Base-by-base conservation (phyloP, 202 grass and related monocot species). In the Cymbopogon flexuosus region DNA sequence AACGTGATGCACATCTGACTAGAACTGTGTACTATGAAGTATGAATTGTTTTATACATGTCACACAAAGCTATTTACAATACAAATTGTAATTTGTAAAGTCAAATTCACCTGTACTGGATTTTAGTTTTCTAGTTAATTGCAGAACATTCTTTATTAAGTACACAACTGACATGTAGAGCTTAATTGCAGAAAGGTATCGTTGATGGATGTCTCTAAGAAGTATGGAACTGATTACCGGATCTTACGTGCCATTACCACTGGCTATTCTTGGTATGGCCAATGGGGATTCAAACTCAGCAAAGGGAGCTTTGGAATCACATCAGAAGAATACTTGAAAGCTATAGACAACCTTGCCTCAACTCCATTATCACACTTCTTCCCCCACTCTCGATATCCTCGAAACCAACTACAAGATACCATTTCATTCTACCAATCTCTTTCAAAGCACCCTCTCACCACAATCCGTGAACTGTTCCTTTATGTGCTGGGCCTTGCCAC, bases 221-320 rank as follows among this genome's bases (percentile, higher is more conserved):
- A 94, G 76, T 79, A 83, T 63, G 80, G 78, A 34, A 64, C 86
- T 14, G 84, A 87, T 42, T 89, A 60, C 27, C 77, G 88, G 3
- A 69, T 91, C 47, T 54, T 94, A 70, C 88, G 85, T 22, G 86
- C 86, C 2, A 23, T 84, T 3, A 31, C 86, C 18, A 68, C 63
- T 16, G 88, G 86, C 29, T 58, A 39, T 73, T 88, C 91, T 37
- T 93, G 91, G 91, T 89, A 91, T 56, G 84, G 88, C 37, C 73
- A 84, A 15, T 93, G 88, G 91, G 88, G 91, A 75, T 93, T 89
- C 58, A 83, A 87, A 70, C 87, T 94, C 10, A 87, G 70, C 41
- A 49, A 42, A 22, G 88, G 86, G 42, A 87, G 91, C 69, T 94
- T 87, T 65, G 88, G 83, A 84, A 80, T 80, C 13, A 94, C 92